phyloP scores from a whole-genome alignment of 1,139 yeast genomes.

The Scheffersomyces insectosa region DNA sequence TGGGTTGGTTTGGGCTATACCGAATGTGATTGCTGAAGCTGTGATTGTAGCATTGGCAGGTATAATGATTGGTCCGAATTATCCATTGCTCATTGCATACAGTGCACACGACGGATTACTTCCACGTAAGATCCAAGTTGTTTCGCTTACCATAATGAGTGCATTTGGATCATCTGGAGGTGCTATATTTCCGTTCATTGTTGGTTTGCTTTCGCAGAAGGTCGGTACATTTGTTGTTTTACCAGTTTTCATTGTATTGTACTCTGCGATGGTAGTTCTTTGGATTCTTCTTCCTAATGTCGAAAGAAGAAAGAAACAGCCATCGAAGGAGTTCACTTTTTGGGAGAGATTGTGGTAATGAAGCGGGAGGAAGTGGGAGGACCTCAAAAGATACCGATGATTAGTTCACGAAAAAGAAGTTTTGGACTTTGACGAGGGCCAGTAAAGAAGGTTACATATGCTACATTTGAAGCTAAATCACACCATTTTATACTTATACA shows the following conservation, averaged over 20 bases:
- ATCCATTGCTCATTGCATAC: slow-evolving; percentile 51
- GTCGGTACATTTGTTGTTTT: slow-evolving; percentile 53
- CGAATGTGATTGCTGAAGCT: slow-evolving; percentile 42
- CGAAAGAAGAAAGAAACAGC: slow-evolving; percentile 9
- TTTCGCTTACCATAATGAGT: slow-evolving; percentile 52
- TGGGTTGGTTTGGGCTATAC: slow-evolving; percentile 46
- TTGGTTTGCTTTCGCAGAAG: slow-evolving; percentile 51
- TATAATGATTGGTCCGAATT: slow-evolving; percentile 51
- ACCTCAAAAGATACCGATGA: too few species aligned
- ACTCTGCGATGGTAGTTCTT: slow-evolving; percentile 33
- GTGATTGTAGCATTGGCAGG: slow-evolving; percentile 50
- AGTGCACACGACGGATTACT: slow-evolving; percentile 39
- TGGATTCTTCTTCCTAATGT: slow-evolving; percentile 51
- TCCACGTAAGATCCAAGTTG: slow-evolving; percentile 54
- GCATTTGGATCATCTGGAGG: slow-evolving; percentile 67
- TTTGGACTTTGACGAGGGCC: too few species aligned
- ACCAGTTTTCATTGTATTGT: slow-evolving; percentile 48
- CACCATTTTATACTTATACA: too few species aligned
- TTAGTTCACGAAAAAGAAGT: too few species aligned
- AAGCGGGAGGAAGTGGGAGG: neutral
- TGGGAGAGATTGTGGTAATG: slow-evolving; percentile 16
- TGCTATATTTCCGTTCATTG: slow-evolving; percentile 58
- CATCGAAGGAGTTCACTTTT: slow-evolving; percentile 4
- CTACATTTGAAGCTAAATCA: too few species aligned
- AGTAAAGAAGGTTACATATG: too few species aligned